Base-by-base conservation (phyloP, 1,284 basidiomycete species). In the Papiliotrema fonsecae region DNA sequence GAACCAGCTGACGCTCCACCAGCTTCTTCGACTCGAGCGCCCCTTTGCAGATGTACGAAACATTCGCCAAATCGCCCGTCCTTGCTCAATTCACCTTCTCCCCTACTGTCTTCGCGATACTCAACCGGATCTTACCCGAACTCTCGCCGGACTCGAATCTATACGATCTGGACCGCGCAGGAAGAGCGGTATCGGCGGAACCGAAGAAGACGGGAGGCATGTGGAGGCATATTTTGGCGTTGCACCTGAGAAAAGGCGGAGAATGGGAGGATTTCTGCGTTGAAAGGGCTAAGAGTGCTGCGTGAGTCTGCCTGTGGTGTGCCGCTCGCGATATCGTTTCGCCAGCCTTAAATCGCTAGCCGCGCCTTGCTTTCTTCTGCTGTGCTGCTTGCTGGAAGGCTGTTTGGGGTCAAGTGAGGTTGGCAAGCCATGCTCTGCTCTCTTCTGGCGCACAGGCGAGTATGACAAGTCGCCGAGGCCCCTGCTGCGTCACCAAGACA, bases 81-180 rank as follows among this genome's bases (percentile, higher is more conserved):
- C 59, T 72, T 50, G 60, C 65, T 41, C 67, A 71, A 47, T 72
- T 73, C 42, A 55, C 64, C 5, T 71, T 73, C 45, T 64, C 70
- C 6, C 60, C 64, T 0, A 54, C 60, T 2, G 68, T 72, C 4
- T 60, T 74, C 0, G 38, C 49, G 37, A 60, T 67, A 31, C 42
- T 67, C 21, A 73, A 74, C 48, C 51, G 58, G 11, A 55, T 57
- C 13, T 45, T 74, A 21, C 58, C 58, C 2, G 22, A 40, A 0
- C 49, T 74, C 16, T 56, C 70, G 1, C 65, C 67, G 0, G 56
- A 58, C 2, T 42, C 49, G 0, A 35, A 39, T 30, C 56, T 50
- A 3, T 73, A 73, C 41, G 47, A 64, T 41, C 49, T 69, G 7
- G 51, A 58, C 16, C 49, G 52, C 16, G 49, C 45, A 6, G 50